Conservation (phyloP, 768 basidiomycete species). For the Strobilomyces dryophilus region DNA sequence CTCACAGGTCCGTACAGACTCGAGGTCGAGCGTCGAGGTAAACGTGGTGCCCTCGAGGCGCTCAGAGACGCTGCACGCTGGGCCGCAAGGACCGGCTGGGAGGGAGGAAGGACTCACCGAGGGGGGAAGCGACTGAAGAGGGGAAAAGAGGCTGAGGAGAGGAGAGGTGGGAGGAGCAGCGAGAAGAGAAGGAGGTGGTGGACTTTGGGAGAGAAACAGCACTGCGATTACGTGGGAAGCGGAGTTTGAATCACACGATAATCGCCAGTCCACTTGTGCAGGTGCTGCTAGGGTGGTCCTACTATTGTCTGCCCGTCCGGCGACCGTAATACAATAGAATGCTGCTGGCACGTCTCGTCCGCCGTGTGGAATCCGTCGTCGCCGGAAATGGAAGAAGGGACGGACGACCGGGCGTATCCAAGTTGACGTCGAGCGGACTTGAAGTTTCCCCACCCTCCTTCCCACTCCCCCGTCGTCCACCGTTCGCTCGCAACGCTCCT, state of each 20-base stretch:
- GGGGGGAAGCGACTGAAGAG: slow-evolving; percentile 6
- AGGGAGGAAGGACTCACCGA: slow-evolving; percentile 21
- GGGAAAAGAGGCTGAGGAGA: slow-evolving; percentile 13
- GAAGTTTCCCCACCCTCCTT: background rate
- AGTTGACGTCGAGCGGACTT: slow-evolving; percentile 17
- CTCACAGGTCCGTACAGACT: background rate
- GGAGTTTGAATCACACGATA: slow-evolving; percentile 41
- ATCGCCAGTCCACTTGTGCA: slow-evolving; percentile 2
- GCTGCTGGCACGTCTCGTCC: too few relatives aligned
- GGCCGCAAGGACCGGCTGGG: slow-evolving; percentile 3
- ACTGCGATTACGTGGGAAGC: slow-evolving; percentile 42
- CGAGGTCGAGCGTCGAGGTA: slow-evolving; percentile 4
- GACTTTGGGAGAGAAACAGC: slow-evolving; percentile 39
- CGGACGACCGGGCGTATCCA: background rate
- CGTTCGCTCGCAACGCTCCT: background rate
- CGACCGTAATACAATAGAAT: background rate
- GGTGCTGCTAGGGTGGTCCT: background rate
- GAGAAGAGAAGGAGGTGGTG: slow-evolving; percentile 25
- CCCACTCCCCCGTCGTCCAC: background rate
- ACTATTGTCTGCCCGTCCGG: background rate
- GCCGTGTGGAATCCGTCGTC: background rate
- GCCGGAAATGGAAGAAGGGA: background rate
- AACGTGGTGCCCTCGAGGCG: slow-evolving; percentile 33
- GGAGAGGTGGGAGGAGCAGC: slow-evolving; percentile 27
- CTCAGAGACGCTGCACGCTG: slow-evolving; percentile 10